Base-by-base conservation (phyloP, 805 yeast genomes). In the Starmerella stellata region DNA sequence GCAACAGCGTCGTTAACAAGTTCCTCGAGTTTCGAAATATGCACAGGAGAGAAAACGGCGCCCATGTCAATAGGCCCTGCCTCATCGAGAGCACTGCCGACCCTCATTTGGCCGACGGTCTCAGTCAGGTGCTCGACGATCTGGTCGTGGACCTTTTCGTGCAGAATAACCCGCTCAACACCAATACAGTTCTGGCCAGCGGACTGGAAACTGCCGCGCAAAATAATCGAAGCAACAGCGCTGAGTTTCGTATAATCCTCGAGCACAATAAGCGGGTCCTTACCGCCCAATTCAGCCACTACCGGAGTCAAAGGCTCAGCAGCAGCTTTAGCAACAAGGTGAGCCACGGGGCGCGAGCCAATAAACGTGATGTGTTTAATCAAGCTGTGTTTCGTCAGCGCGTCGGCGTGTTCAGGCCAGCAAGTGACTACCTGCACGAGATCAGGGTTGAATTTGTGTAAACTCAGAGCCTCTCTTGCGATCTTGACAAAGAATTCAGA, bases 171-270 rank as follows among this genome's bases (percentile, higher is more conserved):
- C 41, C 98, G 68, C 61, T 90, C 99, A 39, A 90, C 79, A 29
- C 99, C 96, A 52, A 90, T 90, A 62, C 99, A 90, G 56, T 90
- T 90, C 60, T 90, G 99, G 11, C 99, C 99, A 0, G 94, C 79
- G 38, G 93, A 78, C 61, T 90, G 99, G 63, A 87, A 90, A 1
- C 94, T 77, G 27, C 98, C 99, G 53, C 99, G 69, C 77, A 90
- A 69, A 30, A 90, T 68, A 20, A 83, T 74, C 14, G 94, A 80
- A 0, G 93, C 75, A 31, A 77, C 61, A 4, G 66, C 50, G 27
- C 30, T 21, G 8, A 45, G 27, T 11, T 41, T 36, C 33, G 41
- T 39, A 24, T 43, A 44, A 30, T 52, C 56, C 52, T 87, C 95
- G 46, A 90, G 66, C 3, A 85, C 82, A 37, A 90, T 67, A 17